Evolutionary conservation across 2,329 filamentous ascomycete genomes (phyloP).

Genomic region (Emergomyces pasteurianus): DNA sequence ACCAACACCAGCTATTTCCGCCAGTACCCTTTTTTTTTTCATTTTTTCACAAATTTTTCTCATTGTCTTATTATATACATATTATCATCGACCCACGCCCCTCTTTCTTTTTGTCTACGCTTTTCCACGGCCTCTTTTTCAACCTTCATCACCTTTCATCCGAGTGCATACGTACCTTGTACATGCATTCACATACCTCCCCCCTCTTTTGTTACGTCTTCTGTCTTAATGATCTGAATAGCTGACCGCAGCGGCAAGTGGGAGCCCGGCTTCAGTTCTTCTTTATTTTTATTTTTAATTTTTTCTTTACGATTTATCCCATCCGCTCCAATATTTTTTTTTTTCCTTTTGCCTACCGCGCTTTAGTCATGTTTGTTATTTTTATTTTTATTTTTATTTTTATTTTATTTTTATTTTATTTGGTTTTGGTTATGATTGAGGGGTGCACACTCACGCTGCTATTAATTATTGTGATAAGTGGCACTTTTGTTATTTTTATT

Average conservation of each 20-base stretch:
- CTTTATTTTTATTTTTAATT: no score
- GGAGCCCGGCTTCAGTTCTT: background rate
- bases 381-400: no score
- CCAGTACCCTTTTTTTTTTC: slow-evolving; percentile 13
- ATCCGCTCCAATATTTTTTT: no score
- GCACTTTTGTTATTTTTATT: no score
- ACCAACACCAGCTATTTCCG: background rate
- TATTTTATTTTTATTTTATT: no score
- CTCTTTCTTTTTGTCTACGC: background rate
- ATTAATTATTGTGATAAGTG: no score
- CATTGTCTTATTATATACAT: background rate
- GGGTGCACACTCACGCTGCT: no score
- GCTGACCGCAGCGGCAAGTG: background rate
- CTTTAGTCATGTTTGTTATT: no score
- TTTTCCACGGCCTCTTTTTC: slow-evolving; percentile 15
- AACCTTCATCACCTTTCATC: slow-evolving; percentile 11
- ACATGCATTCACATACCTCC: background rate
- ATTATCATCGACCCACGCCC: background rate
- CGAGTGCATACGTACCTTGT: background rate
- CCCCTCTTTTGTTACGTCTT: no score
- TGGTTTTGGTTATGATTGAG: no score
- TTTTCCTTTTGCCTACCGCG: no score
- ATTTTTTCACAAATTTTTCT: background rate
- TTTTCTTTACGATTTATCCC: background rate
- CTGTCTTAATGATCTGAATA: background rate